Evolutionary conservation across 2,329 filamentous ascomycete genomes (phyloP), one percentile per base, ranked within the genome.

Genomic region (Coleophoma crateriformis): DNA sequence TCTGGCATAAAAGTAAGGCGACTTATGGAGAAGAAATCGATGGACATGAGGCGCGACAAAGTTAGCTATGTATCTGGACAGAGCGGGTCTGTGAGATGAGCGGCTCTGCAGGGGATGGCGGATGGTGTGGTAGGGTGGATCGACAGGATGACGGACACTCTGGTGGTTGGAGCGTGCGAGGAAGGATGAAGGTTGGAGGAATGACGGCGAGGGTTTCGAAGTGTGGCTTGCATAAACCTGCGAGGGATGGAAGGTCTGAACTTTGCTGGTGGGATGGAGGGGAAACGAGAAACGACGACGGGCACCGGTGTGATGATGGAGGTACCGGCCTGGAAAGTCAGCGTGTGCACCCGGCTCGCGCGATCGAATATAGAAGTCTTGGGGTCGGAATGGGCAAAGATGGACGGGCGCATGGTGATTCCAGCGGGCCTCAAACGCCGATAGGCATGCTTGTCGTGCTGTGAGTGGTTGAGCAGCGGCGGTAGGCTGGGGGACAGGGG

Each of bases 101-200:
- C 5, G 38, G 38, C 38, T 41, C 38, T 41, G 13, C 6, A 7
- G 38, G 38, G 17, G 4, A 19, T 10, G 34, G 10, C 17, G 15
- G 27, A 32, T 33, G 46, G 46, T 22, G 13, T 15, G 27, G 59
- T 43, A 22, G 45, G 65, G 2, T 61, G 53, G 3, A 77, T 60
- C 0, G 70, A 72, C 0, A 67, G 56, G 0, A 78, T 65, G 1
- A 61, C 50, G 1, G 73, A 71, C 52, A 78, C 75, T 0, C 71
- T 70, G 8, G 14, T 41, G 14, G 34, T 19, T n/a, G 19, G 15
- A 12, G 17, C 15, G n/a, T 42, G 45, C 7, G 35, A 27, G 35
- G 35, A 38, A 17, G 35, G 35, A 38, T 38, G 35, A 38, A 38
- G 35, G 35, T 38, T 38, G 35, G 35, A 38, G 35, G 35, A 17